These are phyloP conservation scores for Colletotrichum scovillei DNA, from an alignment of 2,329 filamentous ascomycete genomes.

Conservation along the genomic window DNA sequence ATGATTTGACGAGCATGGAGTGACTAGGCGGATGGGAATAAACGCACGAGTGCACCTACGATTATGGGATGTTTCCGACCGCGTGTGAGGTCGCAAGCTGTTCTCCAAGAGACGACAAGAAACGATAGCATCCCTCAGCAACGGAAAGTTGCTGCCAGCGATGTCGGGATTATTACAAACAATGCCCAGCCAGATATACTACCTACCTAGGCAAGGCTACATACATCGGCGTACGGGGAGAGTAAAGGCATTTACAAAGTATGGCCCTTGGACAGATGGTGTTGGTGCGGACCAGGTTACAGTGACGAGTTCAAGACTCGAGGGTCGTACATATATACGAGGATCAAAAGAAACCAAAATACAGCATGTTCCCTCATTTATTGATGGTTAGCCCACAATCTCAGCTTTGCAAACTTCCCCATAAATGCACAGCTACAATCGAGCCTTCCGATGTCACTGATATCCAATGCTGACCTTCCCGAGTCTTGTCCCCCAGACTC, in stretches of 20 bases:
- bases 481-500: not conserved
- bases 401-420: not conserved
- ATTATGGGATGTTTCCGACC: not conserved
- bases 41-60: not conserved
- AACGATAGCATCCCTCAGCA: not conserved
- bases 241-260: slow-evolving; percentile 7
- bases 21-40: slow-evolving; percentile 47
- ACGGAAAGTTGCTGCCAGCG: not conserved
- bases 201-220: not conserved
- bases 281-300: not conserved
- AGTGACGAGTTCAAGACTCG: slow-evolving; percentile 1
- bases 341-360: slow-evolving; percentile 11
- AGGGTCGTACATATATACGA: slow-evolving; percentile 12
- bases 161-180: not conserved
- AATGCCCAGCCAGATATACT: not conserved
- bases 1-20: slow-evolving; percentile 77
- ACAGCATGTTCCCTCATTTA: not conserved
- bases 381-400: not conserved
- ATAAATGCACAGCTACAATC: not conserved
- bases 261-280: slow-evolving; percentile 9
- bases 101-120: not conserved
- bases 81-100: not conserved
- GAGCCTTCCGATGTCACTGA: not conserved
- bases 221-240: slow-evolving; percentile 22
- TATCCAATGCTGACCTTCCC: slow-evolving; percentile 2